Evolutionary conservation across 2,329 filamentous ascomycete species (phyloP), one percentile per base, ranked within the genome.

Genomic region (Lachnellula hyalina): DNA sequence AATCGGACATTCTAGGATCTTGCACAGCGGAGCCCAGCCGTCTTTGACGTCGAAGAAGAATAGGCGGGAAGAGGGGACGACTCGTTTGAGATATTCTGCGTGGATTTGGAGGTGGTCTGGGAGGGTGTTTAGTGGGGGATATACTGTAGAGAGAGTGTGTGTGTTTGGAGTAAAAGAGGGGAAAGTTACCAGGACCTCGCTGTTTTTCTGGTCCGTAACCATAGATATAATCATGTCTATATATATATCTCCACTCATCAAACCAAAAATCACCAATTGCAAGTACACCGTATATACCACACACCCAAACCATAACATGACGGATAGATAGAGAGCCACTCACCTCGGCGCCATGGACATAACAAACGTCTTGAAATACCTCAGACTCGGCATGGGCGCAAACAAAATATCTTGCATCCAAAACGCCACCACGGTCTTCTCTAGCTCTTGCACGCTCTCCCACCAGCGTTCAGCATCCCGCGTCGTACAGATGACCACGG

Each of bases 11-110:
- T 56, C 58, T 36, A 73, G 58, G 21, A 70, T 68, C 42, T 64
- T 59, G 58, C 69, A 71, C 5, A 73, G 51, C 4, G 69, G 68
- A 19, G 51, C 67, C 71, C 70, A 73, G 0, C 70, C 70, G 14
- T 60, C 61, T 44, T 61, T 55, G 36, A 61, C 55, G 21, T 48
- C 52, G 40, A 59, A 55, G 42, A 59, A 59, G 49, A 53, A 49
- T 5, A 63, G 50, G 14, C 47, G 44, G 14, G 53, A 51, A 5
- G 40, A 21, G 4, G 58, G 59, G 7, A 57, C 55, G 3, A 60
- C 50, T 15, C 54, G 40, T 14, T 48, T 38, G 2, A 63, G 12
- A n/a, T 59, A 58, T 15, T 52, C 49, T 15, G 58, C 42, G 40
- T 63, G 61, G 6, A 54, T 47, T 6, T 42, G 42, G 8, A 61